Percentiles rank a stretch among this genome's conserved stretches.
phyloP scores from a whole-genome alignment of 164 flowering plant species.

The Magnolia sinica region DNA sequence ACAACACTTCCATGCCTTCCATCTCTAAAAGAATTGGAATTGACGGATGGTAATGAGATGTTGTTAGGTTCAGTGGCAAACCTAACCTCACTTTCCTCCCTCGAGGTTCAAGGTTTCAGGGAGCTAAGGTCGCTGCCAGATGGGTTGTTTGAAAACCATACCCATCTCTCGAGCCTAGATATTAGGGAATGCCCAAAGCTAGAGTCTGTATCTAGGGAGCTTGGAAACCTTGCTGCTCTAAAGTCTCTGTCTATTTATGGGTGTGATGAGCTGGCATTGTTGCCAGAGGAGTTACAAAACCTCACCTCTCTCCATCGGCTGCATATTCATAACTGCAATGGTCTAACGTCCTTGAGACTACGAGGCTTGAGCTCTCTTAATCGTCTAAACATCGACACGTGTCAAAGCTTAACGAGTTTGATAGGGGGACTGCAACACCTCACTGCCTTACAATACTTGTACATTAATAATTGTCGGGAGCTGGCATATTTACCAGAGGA shows the following conservation, averaged over 20 bases:
- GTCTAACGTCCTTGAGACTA: background rate
- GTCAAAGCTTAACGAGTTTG: too few relatives aligned
- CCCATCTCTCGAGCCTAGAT: slow-evolving; percentile 3
- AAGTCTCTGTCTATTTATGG: slow-evolving; percentile 9
- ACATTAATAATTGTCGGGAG: too few relatives aligned
- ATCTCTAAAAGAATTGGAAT: too few relatives aligned
- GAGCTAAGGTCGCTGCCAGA: slow-evolving; percentile 6
- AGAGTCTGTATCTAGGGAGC: background rate
- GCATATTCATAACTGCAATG: background rate
- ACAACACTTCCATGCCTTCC: too few relatives aligned
- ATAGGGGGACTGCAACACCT: too few relatives aligned
- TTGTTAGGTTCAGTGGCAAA: too few relatives aligned
- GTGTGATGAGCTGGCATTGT: slow-evolving; percentile 9
- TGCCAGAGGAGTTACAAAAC: slow-evolving; percentile 9
- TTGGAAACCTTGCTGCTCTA: slow-evolving; percentile 11
- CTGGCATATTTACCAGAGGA: too few relatives aligned
- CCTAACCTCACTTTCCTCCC: too few relatives aligned
- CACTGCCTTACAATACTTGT: too few relatives aligned
- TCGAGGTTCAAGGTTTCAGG: background rate
- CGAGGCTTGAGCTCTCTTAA: too few relatives aligned
- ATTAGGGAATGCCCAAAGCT: slow-evolving; percentile 13
- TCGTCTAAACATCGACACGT: too few relatives aligned
- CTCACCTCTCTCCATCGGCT: slow-evolving; percentile 10
- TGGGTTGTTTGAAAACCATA: slow-evolving; percentile 8
- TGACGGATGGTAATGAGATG: too few relatives aligned